Evolutionary conservation across 768 basidiomycete genomes (phyloP).

Genomic region (Rubroboletus satanas): DNA sequence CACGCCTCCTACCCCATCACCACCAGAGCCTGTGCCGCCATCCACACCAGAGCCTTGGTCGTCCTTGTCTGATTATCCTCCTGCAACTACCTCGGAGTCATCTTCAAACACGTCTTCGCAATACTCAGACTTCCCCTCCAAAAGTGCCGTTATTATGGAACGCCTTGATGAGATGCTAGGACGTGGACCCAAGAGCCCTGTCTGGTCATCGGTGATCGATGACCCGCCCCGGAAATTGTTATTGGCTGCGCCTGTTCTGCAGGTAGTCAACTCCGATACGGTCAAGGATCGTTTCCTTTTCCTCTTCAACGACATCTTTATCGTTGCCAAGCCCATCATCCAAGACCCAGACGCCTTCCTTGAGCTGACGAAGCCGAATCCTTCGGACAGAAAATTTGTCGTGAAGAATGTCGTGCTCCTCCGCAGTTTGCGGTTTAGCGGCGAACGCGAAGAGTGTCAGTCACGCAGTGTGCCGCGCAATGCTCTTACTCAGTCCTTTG

Average conservation of each 20-base stretch:
- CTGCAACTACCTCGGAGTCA: slow-evolving; percentile 67
- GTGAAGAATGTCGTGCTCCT: slow-evolving; percentile 89
- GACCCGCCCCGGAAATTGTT: slow-evolving; percentile 85
- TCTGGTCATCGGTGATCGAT: slow-evolving; percentile 67
- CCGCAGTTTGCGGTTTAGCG: slow-evolving; percentile 59
- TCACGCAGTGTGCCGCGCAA: slow-evolving; percentile 50
- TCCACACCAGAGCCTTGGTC: slow-evolving; percentile 78
- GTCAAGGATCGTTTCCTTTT: slow-evolving; percentile 96
- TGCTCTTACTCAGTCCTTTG: slow-evolving; percentile 66
- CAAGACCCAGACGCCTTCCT: slow-evolving; percentile 62
- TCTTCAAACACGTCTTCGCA: slow-evolving; percentile 72
- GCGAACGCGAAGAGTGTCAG: slow-evolving; percentile 64
- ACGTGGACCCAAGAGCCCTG: slow-evolving; percentile 53
- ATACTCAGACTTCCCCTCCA: slow-evolving; percentile 47
- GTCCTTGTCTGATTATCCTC: slow-evolving; percentile 67
- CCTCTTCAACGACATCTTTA: slow-evolving; percentile 92
- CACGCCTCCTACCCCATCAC: slow-evolving; percentile 41
- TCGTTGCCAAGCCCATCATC: slow-evolving; percentile 87
- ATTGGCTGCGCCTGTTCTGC: slow-evolving; percentile 80
- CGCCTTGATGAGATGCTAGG: slow-evolving; percentile 69
- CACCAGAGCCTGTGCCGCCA: slow-evolving; percentile 56
- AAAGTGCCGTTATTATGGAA: slow-evolving; percentile 57
- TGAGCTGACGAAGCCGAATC: slow-evolving; percentile 53
- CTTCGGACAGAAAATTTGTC: slow-evolving; percentile 70
- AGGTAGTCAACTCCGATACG: slow-evolving; percentile 90